Percentiles rank a stretch among this genome's conserved stretches.
These are phyloP conservation scores for Sporothrix inflata DNA, from an alignment of 2,329 filamentous ascomycete species.

Conservation along the genomic window DNA sequence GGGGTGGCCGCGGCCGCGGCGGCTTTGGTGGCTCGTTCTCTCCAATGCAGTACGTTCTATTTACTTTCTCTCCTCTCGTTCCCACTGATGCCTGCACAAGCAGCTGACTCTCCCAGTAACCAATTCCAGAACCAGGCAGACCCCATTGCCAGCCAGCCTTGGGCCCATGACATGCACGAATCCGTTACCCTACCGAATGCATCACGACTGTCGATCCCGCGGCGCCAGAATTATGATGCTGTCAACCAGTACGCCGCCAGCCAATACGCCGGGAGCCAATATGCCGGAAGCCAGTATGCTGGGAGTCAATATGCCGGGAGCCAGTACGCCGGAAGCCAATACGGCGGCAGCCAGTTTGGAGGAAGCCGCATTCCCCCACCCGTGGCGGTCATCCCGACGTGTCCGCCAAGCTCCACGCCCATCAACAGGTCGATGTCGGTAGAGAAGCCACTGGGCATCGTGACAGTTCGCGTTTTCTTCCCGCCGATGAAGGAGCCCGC, in stretches of 20 bases:
- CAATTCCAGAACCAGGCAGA: slow-evolving; percentile 47
- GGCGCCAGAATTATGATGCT: slow-evolving; percentile 33
- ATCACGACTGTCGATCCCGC: slow-evolving; percentile 39
- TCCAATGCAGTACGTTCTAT: slow-evolving; percentile 58
- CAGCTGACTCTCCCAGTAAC: slow-evolving; percentile 36
- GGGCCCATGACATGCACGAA: slow-evolving; percentile 96
- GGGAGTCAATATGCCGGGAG: slow-evolving; percentile 43
- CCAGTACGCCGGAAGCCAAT: slow-evolving; percentile 30
- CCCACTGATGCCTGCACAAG: neutral
- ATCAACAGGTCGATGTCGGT: slow-evolving; percentile 81
- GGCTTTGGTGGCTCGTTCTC: slow-evolving; percentile 61
- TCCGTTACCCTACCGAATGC: slow-evolving; percentile 54
- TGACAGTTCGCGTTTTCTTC: slow-evolving; percentile 80
- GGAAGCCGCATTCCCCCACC: neutral
- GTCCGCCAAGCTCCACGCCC: slow-evolving; percentile 62
- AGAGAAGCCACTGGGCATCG: slow-evolving; percentile 80
- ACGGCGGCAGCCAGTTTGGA: slow-evolving; percentile 44
- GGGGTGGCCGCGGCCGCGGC: slow-evolving; percentile 60
- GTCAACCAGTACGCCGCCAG: slow-evolving; percentile 22
- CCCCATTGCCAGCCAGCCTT: slow-evolving; percentile 71
- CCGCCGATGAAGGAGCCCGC: slow-evolving; percentile 74
- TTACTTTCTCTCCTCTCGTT: slow-evolving; percentile 18
- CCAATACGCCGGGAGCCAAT: slow-evolving; percentile 34
- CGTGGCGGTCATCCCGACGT: slow-evolving; percentile 56
- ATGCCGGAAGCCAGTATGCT: slow-evolving; percentile 35